Conservation (phyloP, 352 stramenopile species). For the Globisporangium paroecandrum region DNA sequence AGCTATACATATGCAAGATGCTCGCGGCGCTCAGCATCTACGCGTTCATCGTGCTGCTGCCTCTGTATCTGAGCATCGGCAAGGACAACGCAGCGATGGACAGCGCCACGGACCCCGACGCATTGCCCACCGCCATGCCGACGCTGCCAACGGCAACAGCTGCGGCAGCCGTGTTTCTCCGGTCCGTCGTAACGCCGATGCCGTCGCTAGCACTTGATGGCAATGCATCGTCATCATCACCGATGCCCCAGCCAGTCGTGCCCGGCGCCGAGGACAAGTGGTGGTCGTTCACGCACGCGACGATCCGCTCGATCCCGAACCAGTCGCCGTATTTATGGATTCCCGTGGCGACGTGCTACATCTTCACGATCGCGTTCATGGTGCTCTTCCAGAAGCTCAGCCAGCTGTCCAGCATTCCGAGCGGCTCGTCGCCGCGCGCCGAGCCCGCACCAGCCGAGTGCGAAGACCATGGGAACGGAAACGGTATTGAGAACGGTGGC, state of each 20-base stretch:
- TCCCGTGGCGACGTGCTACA: slow-evolving; percentile 65
- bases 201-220: slow-evolving; percentile 11
- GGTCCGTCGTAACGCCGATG: slow-evolving; percentile 12
- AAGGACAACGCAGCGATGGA: slow-evolving; percentile 21
- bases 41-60: slow-evolving; percentile 65
- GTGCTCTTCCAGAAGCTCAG: slow-evolving; percentile 71
- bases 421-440: slow-evolving; percentile 16
- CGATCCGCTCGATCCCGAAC: slow-evolving; percentile 74
- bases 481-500: not conserved
- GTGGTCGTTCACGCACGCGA: slow-evolving; percentile 80
- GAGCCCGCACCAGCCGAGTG: not conserved
- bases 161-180: not conserved
- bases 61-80: slow-evolving; percentile 65
- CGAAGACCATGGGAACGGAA: not conserved
- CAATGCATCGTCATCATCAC: not conserved
- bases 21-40: slow-evolving; percentile 58
- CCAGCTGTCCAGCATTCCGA: slow-evolving; percentile 56
- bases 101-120: slow-evolving; percentile 10
- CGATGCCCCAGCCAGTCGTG: slow-evolving; percentile 4
- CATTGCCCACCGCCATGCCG: not conserved
- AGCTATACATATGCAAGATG: slow-evolving; percentile 71
- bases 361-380: slow-evolving; percentile 73
- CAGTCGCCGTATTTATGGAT: slow-evolving; percentile 79
- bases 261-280: slow-evolving; percentile 36
- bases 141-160: slow-evolving; percentile 6